These are phyloP conservation scores for Cutaneotrichosporon cyanovorans DNA, from an alignment of 1,284 basidiomycete genomes.

Conservation along the genomic window DNA sequence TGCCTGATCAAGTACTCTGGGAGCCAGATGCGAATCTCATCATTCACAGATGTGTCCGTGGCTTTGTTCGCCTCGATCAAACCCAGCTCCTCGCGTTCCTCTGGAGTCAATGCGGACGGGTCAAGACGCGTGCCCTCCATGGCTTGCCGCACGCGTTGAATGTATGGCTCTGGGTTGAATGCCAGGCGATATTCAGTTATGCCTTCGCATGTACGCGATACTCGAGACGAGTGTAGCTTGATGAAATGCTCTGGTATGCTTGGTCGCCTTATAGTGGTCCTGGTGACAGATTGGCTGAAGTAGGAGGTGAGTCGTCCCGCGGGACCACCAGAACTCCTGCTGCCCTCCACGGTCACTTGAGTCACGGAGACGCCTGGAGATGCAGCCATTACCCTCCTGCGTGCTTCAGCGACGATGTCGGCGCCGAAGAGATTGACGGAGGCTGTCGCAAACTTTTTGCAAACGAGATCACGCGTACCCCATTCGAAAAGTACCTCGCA, in stretches of 20 bases:
- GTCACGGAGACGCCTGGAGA: not conserved
- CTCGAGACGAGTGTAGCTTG: conserved; percentile 27
- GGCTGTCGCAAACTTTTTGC: conserved; percentile 37
- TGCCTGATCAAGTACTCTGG: conserved; percentile 28
- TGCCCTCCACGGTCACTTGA: not conserved
- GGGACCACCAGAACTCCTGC: not conserved
- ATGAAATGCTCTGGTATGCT: conserved; percentile 15
- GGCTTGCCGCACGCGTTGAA: conserved; percentile 20
- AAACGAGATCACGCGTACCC: conserved; percentile 60
- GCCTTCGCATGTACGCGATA: conserved; percentile 26
- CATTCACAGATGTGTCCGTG: conserved; percentile 5
- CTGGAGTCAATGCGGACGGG: conserved; percentile 18
- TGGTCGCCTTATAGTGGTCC: not conserved
- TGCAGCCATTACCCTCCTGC: not conserved
- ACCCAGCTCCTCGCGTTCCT: conserved; percentile 16
- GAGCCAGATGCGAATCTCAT: conserved; percentile 28
- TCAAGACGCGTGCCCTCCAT: conserved; percentile 37
- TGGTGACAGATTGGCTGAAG: conserved; percentile 9
- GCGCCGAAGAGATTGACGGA: conserved; percentile 30
- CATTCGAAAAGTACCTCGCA: conserved; percentile 86
- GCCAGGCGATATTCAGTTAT: conserved; percentile 35
- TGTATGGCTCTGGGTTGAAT: conserved; percentile 23
- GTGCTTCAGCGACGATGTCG: conserved; percentile 29
- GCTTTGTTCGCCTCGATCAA: conserved; percentile 16
- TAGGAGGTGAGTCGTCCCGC: conserved; percentile 16